Conservation (phyloP, 2,329 filamentous ascomycete species). For the Cercospora citrullina region DNA sequence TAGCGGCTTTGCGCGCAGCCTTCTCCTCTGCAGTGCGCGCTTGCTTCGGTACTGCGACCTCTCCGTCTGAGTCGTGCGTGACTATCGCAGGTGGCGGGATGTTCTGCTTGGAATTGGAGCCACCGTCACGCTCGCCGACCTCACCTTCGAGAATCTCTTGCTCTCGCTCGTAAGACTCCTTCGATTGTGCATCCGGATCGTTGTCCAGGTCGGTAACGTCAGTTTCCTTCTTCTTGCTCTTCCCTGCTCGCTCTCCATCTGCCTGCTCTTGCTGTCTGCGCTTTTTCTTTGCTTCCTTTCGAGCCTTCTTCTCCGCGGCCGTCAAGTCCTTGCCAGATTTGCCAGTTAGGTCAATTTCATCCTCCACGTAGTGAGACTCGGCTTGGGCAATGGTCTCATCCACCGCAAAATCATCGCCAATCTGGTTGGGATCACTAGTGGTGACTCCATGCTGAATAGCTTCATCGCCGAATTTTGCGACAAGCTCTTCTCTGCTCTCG, state of each 20-base stretch:
- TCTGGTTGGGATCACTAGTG: slow-evolving; percentile 22
- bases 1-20: slow-evolving; percentile 56
- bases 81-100: slow-evolving; percentile 33
- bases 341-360: slow-evolving; percentile 12
- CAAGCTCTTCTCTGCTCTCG: slow-evolving; percentile 40
- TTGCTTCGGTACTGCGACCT: slow-evolving; percentile 23
- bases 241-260: slow-evolving; percentile 20
- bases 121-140: slow-evolving; percentile 39
- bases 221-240: slow-evolving; percentile 25
- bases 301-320: slow-evolving; percentile 16
- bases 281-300: slow-evolving; percentile 23
- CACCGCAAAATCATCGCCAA: slow-evolving; percentile 21
- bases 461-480: slow-evolving; percentile 42
- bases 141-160: slow-evolving; percentile 46
- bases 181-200: slow-evolving; percentile 42
- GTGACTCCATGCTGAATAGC: slow-evolving; percentile 23
- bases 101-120: slow-evolving; percentile 37
- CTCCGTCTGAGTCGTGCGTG: slow-evolving; percentile 27
- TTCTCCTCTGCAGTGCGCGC: slow-evolving; percentile 44
- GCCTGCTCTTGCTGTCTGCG: slow-evolving; percentile 22
- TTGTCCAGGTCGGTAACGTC: slow-evolving; percentile 18
- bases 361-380: slow-evolving; percentile 13
- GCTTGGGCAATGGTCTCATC: slow-evolving; percentile 25
- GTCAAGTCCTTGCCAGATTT: slow-evolving; percentile 17
- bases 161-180: slow-evolving; percentile 45